Base-by-base conservation (phyloP, 306 rosid genomes). In the Quercus cerris region DNA sequence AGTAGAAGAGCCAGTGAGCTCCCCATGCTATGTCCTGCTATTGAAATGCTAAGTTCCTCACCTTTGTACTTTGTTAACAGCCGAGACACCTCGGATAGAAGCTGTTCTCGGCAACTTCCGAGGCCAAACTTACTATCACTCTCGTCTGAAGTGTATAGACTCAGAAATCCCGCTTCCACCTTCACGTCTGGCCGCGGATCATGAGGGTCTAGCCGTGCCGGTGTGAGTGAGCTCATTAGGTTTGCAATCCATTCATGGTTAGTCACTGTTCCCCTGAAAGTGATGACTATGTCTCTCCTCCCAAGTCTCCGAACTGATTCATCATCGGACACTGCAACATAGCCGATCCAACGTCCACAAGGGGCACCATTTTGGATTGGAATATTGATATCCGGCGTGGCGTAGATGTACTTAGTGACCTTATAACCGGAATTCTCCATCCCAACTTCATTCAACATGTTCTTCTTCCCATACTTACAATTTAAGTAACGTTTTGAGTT, bases 11-110 rank as follows among this genome's bases (percentile, higher is more conserved):
- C 97, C 62, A 94, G 61, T 14, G 99, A 93, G 78, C 99, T 94
- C 4, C 99, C 99, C 97, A 94, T 87, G 84, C 99, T 94, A 51
- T 94, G 99, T 28, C 99, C 99, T 1, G 94, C 92, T 71, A 93
- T 49, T 5, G 99, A 87, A 70, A 94, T 85, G 81, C 97, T 94
- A 0, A 91, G 5, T 1, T 78, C 88, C 61, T 94, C 95, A 0
- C 88, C 91, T 79, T 78, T 81, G 86, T 93, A 84, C 61, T 85
- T 84, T 27, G 75, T 87, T 15, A 87, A 9, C n/a, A 93, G 83
- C 80, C 92, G 73, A 0, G 95, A 92, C 0, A 94, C 77, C 70
- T 94, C 99, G 0, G 91, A 90, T 3, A 94, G 94, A 52, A 94
- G 91, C 85, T 94, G 99, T 49, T 94, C 95, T 51, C 99, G 84